Evolutionary conservation across 148 eudicot genomes (phyloP), one percentile per base, ranked within the genome.

Genomic region (Euryodendron excelsum): DNA sequence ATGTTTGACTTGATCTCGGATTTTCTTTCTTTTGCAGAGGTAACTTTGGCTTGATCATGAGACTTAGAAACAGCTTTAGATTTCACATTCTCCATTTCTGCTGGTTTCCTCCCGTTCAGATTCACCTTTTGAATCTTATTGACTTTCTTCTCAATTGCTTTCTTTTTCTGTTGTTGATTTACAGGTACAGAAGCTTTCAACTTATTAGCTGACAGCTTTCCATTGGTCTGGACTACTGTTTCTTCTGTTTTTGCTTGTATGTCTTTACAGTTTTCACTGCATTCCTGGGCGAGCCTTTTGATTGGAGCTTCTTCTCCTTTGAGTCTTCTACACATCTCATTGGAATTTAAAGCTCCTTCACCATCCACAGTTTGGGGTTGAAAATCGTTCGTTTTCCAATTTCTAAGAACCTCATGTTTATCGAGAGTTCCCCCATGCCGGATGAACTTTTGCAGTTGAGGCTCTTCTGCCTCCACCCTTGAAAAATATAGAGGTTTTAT

Each of bases 401-500:
- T 82, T 69, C 68, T 63, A 25, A 41, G 39, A 25, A 44, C 70
- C 25, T 80, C 83, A 34, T 79, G 37, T 44, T n/a, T 60, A 21
- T 77, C 41, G 21, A 48, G 30, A 74, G 63, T 68, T 52, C 66
- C 77, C 62, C 77, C 77, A 17, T 69, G 85, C 47, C 71, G 47
- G 14, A 50, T 33, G 15, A 53, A 77, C 58, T 62, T 84, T 14
- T 81, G 78, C 47, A 44, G 9, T 65, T 31, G 58, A 64, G 78
- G 72, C 31, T 80, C 68, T 48, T 84, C 88, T 4, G 60, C 36
- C 39, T 79, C 74, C 12, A 44, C 36, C 41, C 72, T 80, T 33
- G 88, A 69, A 75, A 74, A 67, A 33, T 68, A 53, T 63, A 79
- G 47, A 60, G 98, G 95, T 71, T 81, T 93, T 80, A 93, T 85